Conservation (phyloP, 73 alveolate genomes). For the Tetrahymena malaccensis region DNA sequence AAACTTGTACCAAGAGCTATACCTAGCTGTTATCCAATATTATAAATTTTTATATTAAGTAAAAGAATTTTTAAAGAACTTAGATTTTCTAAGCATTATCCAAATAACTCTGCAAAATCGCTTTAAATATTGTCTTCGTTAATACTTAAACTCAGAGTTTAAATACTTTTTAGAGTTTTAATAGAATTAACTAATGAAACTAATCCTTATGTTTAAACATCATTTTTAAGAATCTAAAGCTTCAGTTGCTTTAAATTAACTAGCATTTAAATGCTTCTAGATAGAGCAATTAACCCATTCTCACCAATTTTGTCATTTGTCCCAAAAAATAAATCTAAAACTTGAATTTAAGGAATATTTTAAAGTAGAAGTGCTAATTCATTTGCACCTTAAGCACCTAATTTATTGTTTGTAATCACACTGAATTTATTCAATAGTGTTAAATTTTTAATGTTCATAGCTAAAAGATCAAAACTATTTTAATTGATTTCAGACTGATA, state of each 20-base stretch:
- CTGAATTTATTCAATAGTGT: neutral
- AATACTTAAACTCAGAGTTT: neutral
- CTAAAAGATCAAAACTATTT: neutral
- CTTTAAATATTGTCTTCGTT: neutral
- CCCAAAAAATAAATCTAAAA: neutral
- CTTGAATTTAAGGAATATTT: neutral
- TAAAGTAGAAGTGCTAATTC: neutral
- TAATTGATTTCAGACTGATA: neutral
- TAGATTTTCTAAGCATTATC: neutral
- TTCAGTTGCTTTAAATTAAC: neutral
- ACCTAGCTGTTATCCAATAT: neutral
- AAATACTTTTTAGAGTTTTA: neutral
- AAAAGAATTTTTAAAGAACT: neutral
- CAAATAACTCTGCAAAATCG: neutral
- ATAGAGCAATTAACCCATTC: neutral
- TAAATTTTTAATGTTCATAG: neutral
- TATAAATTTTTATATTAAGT: neutral
- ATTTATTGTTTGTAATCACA: neutral
- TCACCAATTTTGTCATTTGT: neutral
- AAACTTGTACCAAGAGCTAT: neutral
- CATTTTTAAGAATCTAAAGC: neutral
- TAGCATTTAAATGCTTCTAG: neutral
- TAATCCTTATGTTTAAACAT: neutral
- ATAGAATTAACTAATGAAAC: neutral
- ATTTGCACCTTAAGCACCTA: neutral